Conservation (phyloP, 345 rosid species). For the Camelina neglecta region DNA sequence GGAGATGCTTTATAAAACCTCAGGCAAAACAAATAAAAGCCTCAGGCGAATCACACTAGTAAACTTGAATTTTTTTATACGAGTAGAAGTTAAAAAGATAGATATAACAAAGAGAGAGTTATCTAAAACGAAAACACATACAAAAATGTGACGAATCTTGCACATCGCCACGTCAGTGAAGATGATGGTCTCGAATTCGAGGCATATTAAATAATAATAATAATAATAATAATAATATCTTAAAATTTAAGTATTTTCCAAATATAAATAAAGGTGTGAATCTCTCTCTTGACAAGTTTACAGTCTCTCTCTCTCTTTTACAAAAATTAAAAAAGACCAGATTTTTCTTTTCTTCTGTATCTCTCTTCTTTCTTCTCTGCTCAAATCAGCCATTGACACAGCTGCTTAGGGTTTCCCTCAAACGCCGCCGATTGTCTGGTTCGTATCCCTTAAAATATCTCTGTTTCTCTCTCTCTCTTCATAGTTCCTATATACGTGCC, state of each 20-base stretch:
- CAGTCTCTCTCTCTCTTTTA: too few relatives aligned
- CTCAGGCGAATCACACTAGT: neutral
- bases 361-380: constrained; percentile 11
- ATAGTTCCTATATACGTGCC: constrained; percentile 14
- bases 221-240: neutral
- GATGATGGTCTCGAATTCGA: constrained; percentile 31
- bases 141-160: constrained; percentile 23
- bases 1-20: too few relatives aligned
- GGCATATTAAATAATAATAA: neutral
- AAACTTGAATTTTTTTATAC: neutral
- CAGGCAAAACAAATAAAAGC: too few relatives aligned
- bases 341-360: constrained; percentile 19
- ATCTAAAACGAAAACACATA: neutral
- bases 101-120: neutral
- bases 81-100: neutral
- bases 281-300: neutral
- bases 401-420: constrained; percentile 1
- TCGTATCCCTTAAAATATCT: neutral
- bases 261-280: constrained; percentile 11
- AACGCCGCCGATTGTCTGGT: constrained; percentile 33
- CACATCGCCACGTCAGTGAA: constrained; percentile 38
- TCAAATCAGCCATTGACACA: constrained; percentile 17
- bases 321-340: constrained; percentile 19
- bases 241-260: neutral
- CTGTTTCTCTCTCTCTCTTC: neutral